Conservation (phyloP, 169 alveolate species). For the Plasmodium coatneyi region DNA sequence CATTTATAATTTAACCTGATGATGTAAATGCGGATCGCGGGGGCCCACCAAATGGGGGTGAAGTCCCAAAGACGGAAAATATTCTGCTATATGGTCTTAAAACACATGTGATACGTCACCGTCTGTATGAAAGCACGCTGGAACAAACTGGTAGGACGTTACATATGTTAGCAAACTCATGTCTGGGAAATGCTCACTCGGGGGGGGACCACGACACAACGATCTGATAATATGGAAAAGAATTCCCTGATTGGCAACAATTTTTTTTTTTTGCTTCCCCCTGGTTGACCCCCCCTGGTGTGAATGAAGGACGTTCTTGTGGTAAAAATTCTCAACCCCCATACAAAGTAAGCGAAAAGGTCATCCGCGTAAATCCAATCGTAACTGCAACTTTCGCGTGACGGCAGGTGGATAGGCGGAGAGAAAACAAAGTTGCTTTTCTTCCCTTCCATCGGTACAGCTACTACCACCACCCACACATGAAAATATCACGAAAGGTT, state of each 20-base stretch:
- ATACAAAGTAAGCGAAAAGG: background rate
- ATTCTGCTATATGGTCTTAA: background rate
- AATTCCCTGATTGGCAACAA: background rate
- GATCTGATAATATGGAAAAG: background rate
- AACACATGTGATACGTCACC: background rate
- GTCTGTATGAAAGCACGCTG: background rate
- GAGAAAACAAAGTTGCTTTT: background rate
- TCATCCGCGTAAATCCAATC: background rate
- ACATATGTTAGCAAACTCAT: background rate
- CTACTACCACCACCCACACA: background rate
- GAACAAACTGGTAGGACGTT: background rate
- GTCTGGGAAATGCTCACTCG: background rate
- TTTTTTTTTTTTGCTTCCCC: too few species aligned
- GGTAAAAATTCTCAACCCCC: background rate
- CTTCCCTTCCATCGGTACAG: background rate
- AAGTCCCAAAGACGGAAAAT: background rate
- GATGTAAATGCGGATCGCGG: background rate
- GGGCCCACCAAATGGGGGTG: background rate
- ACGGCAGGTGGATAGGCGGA: background rate
- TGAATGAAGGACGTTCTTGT: background rate
- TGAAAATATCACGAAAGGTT: background rate
- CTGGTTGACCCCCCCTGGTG: background rate
- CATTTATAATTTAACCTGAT: background rate
- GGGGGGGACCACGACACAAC: background rate
- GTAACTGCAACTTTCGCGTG: background rate